phyloP scores from a whole-genome alignment of 2,329 filamentous ascomycete species.

The Fusarium sp. region DNA sequence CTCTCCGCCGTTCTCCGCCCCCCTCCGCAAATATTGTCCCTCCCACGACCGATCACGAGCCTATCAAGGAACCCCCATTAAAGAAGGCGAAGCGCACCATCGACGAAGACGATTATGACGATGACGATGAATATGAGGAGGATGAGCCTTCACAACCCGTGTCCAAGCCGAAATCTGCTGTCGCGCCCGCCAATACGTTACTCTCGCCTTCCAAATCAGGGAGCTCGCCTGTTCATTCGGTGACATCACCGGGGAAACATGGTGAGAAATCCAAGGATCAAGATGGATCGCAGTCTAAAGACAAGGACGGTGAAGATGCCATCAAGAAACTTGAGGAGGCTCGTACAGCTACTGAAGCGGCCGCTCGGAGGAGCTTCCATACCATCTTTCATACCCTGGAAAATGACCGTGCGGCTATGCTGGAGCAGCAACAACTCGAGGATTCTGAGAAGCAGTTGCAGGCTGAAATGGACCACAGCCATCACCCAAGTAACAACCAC shows the following conservation, averaged over 20 bases:
- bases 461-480: conserved; percentile 87
- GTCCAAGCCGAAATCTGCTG: conserved; percentile 66
- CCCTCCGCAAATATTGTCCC: conserved; percentile 62
- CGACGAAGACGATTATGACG: conserved; percentile 88
- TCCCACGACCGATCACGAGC: conserved; percentile 71
- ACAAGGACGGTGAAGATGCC: conserved; percentile 86
- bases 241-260: conserved; percentile 72
- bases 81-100: conserved; percentile 85
- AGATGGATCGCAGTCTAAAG: conserved; percentile 64
- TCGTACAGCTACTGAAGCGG: conserved; percentile 90
- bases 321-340: conserved; percentile 94
- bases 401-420: conserved; percentile 94
- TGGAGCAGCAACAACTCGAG: conserved; percentile 96
- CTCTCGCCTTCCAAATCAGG: conserved; percentile 80
- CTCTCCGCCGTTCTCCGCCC: conserved; percentile 62
- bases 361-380: conserved; percentile 90
- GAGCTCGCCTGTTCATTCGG: conserved; percentile 75
- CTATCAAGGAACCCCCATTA: conserved; percentile 71
- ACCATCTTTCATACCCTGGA: conserved; percentile 96
- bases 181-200: conserved; percentile 69
- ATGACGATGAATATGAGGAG: conserved; percentile 84
- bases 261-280: conserved; percentile 67
- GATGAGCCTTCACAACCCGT: conserved; percentile 66
- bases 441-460: conserved; percentile 97
- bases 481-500: conserved; percentile 64